phyloP scores from a whole-genome alignment of 2,329 filamentous ascomycete genomes.

The Calonectria crousiana region DNA sequence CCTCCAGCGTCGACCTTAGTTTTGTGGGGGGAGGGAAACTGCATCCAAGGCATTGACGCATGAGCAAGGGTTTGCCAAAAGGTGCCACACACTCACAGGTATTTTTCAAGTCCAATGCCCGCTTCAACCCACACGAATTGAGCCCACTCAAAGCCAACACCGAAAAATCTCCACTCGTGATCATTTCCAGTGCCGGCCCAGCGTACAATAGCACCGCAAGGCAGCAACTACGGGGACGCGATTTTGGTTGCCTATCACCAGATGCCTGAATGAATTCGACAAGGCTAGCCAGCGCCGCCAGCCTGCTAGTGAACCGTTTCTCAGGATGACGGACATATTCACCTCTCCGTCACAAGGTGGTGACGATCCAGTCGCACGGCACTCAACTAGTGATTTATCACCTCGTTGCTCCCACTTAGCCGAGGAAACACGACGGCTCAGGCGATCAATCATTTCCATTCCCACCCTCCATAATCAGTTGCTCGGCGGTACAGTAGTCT shows the following conservation, averaged over 20 bases:
- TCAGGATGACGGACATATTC: constrained; percentile 23
- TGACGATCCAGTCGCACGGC: constrained; percentile 24
- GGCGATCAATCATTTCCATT: constrained; percentile 12
- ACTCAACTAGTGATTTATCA: constrained; percentile 21
- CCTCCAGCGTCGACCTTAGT: constrained; percentile 14
- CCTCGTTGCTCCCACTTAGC: constrained; percentile 8
- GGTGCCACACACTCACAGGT: constrained; percentile 32
- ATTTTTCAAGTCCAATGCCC: constrained; percentile 14
- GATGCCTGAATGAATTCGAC: neutral
- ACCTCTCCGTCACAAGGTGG: constrained; percentile 11
- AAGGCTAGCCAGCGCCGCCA: constrained; percentile 15
- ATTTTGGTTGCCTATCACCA: constrained; percentile 4
- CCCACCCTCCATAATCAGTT: constrained; percentile 23
- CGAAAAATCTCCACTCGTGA: constrained; percentile 18
- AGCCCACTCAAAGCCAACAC: constrained; percentile 8
- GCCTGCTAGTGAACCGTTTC: constrained; percentile 18
- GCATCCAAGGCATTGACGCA: constrained; percentile 58
- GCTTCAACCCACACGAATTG: constrained; percentile 7
- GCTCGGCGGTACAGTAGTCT: constrained; percentile 15
- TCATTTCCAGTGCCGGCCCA: constrained; percentile 12
- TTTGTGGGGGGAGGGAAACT: constrained; percentile 40
- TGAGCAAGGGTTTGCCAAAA: constrained; percentile 47
- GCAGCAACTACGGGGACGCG: neutral
- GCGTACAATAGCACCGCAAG: constrained; percentile 13
- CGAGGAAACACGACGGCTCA: constrained; percentile 22